These are phyloP conservation scores for Syzygium jambos DNA, from an alignment of 345 rosid genomes.

Conservation along the genomic window DNA sequence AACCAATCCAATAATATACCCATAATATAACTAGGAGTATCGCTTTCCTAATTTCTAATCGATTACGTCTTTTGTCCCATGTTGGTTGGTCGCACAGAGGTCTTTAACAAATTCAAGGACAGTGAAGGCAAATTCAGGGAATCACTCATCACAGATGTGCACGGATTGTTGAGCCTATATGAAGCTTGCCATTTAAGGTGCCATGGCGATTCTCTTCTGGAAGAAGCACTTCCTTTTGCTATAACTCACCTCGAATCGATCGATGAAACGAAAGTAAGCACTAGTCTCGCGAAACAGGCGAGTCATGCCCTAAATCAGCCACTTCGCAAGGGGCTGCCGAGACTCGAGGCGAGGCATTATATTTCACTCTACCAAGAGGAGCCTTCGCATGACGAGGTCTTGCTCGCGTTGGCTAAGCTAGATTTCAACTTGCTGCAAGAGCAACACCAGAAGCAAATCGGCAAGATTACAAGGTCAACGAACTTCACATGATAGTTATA, in stretches of 20 bases:
- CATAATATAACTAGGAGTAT: background rate
- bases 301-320: background rate
- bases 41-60: background rate
- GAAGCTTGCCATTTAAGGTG: slow-evolving; percentile 6
- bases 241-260: background rate
- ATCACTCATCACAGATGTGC: background rate
- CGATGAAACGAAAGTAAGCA: background rate
- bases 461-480: background rate
- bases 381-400: background rate
- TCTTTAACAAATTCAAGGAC: background rate
- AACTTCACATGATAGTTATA: background rate
- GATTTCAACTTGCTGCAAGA: slow-evolving; percentile 8
- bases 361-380: background rate
- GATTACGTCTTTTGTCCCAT: background rate
- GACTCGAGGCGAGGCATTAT: background rate
- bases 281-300: background rate
- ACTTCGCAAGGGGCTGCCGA: background rate
- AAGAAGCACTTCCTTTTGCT: background rate
- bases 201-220: slow-evolving; percentile 1
- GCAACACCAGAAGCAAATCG: background rate
- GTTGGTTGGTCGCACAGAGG: background rate
- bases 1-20: background rate
- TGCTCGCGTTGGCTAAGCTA: slow-evolving; percentile 1
- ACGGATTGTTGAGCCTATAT: background rate
- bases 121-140: background rate